Percentiles rank a stretch among this genome's conserved stretches.
Conservation (phyloP, 805 yeast genomes). For the Kodamaea laetipori region DNA sequence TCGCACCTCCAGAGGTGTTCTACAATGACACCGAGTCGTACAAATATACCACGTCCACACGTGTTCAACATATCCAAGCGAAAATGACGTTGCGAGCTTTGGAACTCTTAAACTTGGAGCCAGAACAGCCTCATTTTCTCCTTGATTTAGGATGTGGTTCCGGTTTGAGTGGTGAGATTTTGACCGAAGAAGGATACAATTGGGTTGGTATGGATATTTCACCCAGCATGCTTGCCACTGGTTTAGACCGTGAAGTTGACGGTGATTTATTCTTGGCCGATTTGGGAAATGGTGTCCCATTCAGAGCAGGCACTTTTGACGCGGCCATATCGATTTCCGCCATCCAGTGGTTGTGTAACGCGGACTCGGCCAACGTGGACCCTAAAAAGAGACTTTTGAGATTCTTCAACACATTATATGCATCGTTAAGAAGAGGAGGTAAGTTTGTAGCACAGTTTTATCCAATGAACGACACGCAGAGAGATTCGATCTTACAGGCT, state of each 20-base stretch:
- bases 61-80: constrained; percentile 98
- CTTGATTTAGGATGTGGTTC: constrained; percentile 97
- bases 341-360: constrained; percentile 97
- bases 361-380: constrained; percentile 78
- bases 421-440: constrained; percentile 88
- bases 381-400: constrained; percentile 79
- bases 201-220: constrained; percentile 98
- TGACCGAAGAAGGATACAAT: constrained; percentile 88
- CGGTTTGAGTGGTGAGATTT: constrained; percentile 91
- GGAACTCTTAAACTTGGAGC: constrained; percentile 76
- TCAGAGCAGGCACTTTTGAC: constrained; percentile 94
- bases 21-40: constrained; percentile 88
- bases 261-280: constrained; percentile 92
- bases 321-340: constrained; percentile 95
- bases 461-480: constrained; percentile 87
- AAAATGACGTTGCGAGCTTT: constrained; percentile 94
- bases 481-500: constrained; percentile 71
- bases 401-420: constrained; percentile 86
- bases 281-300: constrained; percentile 92
- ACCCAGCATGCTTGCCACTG: constrained; percentile 94
- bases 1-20: constrained; percentile 96
- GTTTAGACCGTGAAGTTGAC: constrained; percentile 86
- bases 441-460: constrained; percentile 97
- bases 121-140: constrained; percentile 61
- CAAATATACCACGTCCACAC: constrained; percentile 89